Percentiles rank a stretch among this genome's conserved stretches.
Conservation (phyloP, 305 asterid species). For the Lippia alba region DNA sequence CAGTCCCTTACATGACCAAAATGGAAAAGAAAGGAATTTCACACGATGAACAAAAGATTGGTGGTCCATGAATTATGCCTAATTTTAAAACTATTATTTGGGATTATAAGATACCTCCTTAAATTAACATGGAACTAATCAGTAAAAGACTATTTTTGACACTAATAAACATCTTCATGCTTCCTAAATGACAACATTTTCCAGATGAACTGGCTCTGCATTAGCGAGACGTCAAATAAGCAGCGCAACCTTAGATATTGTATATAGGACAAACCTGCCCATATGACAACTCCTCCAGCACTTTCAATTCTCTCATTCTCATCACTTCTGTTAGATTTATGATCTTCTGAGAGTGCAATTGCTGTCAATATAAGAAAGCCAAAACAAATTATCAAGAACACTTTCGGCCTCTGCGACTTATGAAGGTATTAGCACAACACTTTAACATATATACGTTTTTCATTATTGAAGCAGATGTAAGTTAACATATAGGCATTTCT, state of each 20-base stretch:
- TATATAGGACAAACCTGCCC: constrained; percentile 79
- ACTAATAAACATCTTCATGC: neutral
- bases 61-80: constrained; percentile 25
- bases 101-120: constrained; percentile 24
- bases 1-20: constrained; percentile 18
- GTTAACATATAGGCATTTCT: neutral
- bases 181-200: constrained; percentile 10
- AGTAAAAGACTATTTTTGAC: constrained; percentile 2
- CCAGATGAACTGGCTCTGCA: constrained; percentile 13
- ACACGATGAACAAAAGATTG: constrained; percentile 11
- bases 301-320: constrained; percentile 97
- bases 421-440: constrained; percentile 13
- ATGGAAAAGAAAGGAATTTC: constrained; percentile 8
- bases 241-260: constrained; percentile 15
- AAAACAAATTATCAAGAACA: constrained; percentile 5
- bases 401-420: constrained; percentile 4
- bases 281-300: constrained; percentile 99
- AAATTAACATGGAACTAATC: constrained; percentile 8
- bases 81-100: constrained; percentile 2
- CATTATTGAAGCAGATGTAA: neutral
- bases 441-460: neutral
- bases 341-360: constrained; percentile 96
- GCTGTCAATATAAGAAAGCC: constrained; percentile 61
- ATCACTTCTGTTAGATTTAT: constrained; percentile 95
- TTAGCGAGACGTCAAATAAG: constrained; percentile 11